Evolutionary conservation across 768 basidiomycete genomes (phyloP), one percentile per base, ranked within the genome.

Genomic region (Pulveroboletus frians): DNA sequence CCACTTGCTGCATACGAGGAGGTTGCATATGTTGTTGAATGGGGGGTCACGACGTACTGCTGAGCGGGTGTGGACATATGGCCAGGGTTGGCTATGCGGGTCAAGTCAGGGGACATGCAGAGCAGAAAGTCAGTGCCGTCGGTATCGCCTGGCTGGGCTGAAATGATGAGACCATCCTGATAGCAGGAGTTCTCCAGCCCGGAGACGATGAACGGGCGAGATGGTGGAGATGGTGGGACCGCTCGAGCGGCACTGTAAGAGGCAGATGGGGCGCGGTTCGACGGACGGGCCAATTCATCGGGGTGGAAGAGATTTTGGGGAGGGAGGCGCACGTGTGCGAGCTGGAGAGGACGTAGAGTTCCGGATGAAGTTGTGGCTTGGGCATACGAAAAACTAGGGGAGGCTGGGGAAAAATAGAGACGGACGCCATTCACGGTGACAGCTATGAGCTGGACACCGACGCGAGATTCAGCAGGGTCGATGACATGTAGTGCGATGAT

Each of bases 381-480:
- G 23, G 71, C 69, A 52, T 76, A 79, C 38, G 76, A 70, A 63
- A 81, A 84, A 20, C 71, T 70, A 43, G 70, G 68, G 0, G 70
- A 59, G 4, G 77, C 71, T 3, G 85, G 77, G 2, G 78, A 78
- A 63, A 96, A 92, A 72, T 90, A 97, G 1, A 95, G 73, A 43
- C 94, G 83, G 3, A 87, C 80, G 11, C 90, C 93, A 44, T 85
- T 92, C 26, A 76, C 73, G 20, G 92, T 92, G 40, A 94, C 69
- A 2, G 86, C 92, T 42, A 96, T 73, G 9, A 98, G 76, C 49
- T 90, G 88, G 11, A 88, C 70, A 13, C 80, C 80, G 21, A 77
- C 70, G 14, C 81, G 83, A 23, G 88, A 85, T 63, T 90, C 88
- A 11, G 74, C 67, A 9, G 75, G 75, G 35, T 80, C 75, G 32